phyloP scores from a whole-genome alignment of 139 green algal species.

The Chlorella vulgaris region DNA sequence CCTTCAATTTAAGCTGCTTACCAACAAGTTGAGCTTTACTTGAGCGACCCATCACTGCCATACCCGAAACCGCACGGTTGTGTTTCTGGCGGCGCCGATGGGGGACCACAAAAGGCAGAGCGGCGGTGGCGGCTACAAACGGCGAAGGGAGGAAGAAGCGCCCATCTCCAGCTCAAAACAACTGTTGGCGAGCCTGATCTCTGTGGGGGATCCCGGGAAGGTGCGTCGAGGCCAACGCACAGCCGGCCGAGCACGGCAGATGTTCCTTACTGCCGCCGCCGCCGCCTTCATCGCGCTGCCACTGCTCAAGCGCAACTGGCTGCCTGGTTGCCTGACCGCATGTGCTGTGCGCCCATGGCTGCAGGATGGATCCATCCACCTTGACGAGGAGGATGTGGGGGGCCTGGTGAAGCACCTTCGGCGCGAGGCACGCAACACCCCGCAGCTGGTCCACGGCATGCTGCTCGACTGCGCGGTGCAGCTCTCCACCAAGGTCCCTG shows the following conservation, averaged over 20 bases:
- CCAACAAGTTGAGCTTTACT: too few relatives aligned
- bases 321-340: too few relatives aligned
- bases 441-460: constrained; percentile 35
- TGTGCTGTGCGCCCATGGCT: neutral
- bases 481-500: constrained; percentile 69
- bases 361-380: constrained; percentile 12
- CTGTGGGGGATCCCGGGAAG: constrained; percentile 32
- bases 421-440: constrained; percentile 13
- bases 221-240: neutral
- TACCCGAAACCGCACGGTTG: too few relatives aligned
- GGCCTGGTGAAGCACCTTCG: constrained; percentile 25
- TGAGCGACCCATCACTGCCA: too few relatives aligned
- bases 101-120: too few relatives aligned
- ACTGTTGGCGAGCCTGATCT: constrained; percentile 33
- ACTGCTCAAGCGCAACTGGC: neutral
- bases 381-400: constrained; percentile 12
- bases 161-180: constrained; percentile 14
- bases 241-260: neutral
- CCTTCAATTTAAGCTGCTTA: too few relatives aligned
- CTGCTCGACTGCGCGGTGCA: constrained; percentile 75
- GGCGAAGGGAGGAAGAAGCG: constrained; percentile 32
- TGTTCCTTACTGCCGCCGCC: neutral
- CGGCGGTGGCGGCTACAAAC: constrained; percentile 19
- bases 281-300: neutral
- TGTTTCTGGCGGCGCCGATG: too few relatives aligned